A percentile compares a stretch with the other conserved stretches of the same genome.
Conservation (phyloP, 2,329 filamentous ascomycete genomes). For the Epichloe scottii region DNA sequence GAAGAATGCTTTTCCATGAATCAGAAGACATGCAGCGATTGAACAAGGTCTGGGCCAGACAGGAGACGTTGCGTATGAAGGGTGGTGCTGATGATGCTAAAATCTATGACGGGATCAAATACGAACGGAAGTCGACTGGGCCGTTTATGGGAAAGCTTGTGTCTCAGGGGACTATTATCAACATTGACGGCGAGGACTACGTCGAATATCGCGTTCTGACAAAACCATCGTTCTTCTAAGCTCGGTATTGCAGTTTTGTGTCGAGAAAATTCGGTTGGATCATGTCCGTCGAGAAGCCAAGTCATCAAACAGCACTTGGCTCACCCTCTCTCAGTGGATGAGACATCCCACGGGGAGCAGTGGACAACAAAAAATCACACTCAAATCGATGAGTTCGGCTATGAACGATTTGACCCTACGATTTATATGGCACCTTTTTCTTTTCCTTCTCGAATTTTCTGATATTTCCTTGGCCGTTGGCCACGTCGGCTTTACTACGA, state of each 20-base stretch:
- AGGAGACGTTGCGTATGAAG: conserved; percentile 35
- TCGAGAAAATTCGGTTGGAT: too few species aligned
- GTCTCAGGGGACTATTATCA: conserved; percentile 47
- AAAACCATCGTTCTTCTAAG: conserved; percentile 47
- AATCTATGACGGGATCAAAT: conserved; percentile 46
- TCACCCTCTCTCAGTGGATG: too few species aligned
- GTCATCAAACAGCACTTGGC: too few species aligned
- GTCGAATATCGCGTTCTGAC: conserved; percentile 54
- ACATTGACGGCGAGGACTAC: conserved; percentile 54
- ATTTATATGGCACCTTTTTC: too few species aligned
- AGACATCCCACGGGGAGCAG: too few species aligned
- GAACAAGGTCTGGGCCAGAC: conserved; percentile 42
- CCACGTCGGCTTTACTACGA: background rate
- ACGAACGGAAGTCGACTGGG: conserved; percentile 47
- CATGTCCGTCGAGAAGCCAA: too few species aligned
- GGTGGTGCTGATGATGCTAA: conserved; percentile 39
- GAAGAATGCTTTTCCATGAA: conserved; percentile 29
- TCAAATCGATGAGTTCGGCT: too few species aligned
- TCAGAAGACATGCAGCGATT: conserved; percentile 37
- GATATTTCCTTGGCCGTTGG: background rate
- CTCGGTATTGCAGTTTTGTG: background rate
- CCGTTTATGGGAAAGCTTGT: conserved; percentile 53
- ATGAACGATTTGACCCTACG: too few species aligned
- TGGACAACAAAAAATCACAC: too few species aligned
- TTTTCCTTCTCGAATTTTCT: too few species aligned